phyloP scores from a whole-genome alignment of 192 early-diverging fungal genomes.

The Radiomyces spectabilis region DNA sequence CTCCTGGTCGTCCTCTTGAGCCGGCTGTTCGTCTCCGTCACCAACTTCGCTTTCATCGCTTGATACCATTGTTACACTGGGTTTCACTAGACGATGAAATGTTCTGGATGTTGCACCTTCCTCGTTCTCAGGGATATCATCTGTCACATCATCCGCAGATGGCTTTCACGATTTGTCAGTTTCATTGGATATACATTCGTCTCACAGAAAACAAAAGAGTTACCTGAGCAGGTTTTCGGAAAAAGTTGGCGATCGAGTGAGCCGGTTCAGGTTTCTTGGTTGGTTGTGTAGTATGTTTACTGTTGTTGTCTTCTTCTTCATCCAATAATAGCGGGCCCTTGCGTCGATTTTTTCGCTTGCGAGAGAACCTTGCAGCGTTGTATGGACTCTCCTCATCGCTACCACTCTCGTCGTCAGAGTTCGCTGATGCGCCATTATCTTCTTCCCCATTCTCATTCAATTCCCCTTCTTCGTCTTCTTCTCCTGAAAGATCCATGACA shows the following conservation, averaged over 20 bases:
- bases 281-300: background rate
- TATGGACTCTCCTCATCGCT: background rate
- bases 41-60: slow-evolving; percentile 1
- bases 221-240: background rate
- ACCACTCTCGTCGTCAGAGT: background rate
- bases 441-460: background rate
- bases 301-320: slow-evolving; percentile 3
- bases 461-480: slow-evolving; percentile 1
- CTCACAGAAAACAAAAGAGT: background rate
- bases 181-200: background rate
- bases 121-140: too few relatives aligned
- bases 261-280: background rate
- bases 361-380: slow-evolving; percentile 4
- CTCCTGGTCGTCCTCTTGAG: background rate
- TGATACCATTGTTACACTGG: background rate
- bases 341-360: too few relatives aligned
- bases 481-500: background rate
- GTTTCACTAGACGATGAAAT: slow-evolving; percentile 4
- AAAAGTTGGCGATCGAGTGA: slow-evolving; percentile 8
- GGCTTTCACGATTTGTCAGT: background rate
- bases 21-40: slow-evolving; percentile 2
- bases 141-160: background rate
- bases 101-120: background rate
- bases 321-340: too few relatives aligned
- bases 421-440: background rate